A percentile compares a stretch with the other conserved stretches of the same genome.
These are phyloP conservation scores for Eucalyptus pumila DNA, from an alignment of 345 rosid species.

Conservation along the genomic window DNA sequence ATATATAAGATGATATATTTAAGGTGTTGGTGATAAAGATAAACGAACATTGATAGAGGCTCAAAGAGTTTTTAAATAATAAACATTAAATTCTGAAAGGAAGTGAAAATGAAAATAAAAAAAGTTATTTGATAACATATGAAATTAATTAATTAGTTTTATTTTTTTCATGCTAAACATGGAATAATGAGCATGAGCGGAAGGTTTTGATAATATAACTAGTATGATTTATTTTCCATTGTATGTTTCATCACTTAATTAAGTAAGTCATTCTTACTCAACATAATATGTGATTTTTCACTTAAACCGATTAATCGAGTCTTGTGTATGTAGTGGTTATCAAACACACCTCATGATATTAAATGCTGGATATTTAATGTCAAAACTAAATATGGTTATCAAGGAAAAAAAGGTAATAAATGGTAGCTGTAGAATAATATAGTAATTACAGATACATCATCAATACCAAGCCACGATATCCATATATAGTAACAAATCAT, in stretches of 20 bases:
- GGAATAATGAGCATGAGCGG: neutral
- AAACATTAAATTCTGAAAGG: neutral
- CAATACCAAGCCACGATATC: neutral
- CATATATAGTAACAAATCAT: neutral
- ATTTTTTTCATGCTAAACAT: neutral
- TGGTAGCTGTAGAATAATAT: neutral
- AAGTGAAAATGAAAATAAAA: neutral
- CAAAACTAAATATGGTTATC: neutral
- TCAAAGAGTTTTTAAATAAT: neutral
- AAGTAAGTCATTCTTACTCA: neutral
- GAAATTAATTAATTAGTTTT: neutral
- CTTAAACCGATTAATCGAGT: neutral
- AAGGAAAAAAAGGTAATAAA: neutral
- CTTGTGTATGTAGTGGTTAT: neutral
- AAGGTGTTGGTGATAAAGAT: neutral
- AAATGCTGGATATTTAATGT: neutral
- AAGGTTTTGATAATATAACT: neutral
- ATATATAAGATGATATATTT: neutral
- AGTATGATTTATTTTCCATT: neutral
- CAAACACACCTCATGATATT: neutral
- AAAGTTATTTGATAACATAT: neutral
- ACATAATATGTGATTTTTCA: neutral
- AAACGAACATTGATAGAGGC: neutral
- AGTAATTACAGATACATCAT: neutral
- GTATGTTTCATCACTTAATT: neutral